Base-by-base conservation (phyloP, 805 yeast species). In the Zygoascus flipseniorum region DNA sequence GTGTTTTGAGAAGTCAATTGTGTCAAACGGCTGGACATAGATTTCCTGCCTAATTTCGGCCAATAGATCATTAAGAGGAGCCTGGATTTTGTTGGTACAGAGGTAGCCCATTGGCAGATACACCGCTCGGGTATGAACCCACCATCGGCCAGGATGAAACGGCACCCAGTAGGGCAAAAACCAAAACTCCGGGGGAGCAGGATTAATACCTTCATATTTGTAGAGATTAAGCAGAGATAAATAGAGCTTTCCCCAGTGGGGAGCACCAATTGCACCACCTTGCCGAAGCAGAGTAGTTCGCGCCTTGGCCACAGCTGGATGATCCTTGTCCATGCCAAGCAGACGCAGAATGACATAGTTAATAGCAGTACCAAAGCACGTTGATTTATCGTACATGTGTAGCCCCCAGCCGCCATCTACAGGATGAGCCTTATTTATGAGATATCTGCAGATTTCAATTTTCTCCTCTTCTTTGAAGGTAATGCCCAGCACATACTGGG, bases 401-500 rank as follows among this genome's bases (percentile, higher is more conserved):
- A 93, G 74, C 0, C 99, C 99, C 99, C 99, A 93, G 1, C 99
- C 99, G n/a, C 99, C 99, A 68, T 93, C 99, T 0, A 90, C 96
- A 0, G 97, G 97, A 66, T 93, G 97, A 0, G 97, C 84, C 0
- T 88, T 79, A 66, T 93, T 93, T n/a, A 89, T 87, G 16, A 93
- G 70, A 65, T 90, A 93, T 55, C 99, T 76, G 28, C 86, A 80
- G 64, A 93, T 69, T 68, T 93, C 99, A 13, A 71, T 69, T 57
- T 74, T 74, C 61, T 77, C 79, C 41, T 79, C 83, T 31, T 81
- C 82, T 0, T 90, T 83, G 39, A 93, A 85, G 10, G 78, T 79
- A 0, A 81, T 76, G 39, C 80, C 78, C 11, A 90, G 78, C 65
- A 82, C 82, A 68, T 89, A 87, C 58, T 79, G 76, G 1, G 87